These are phyloP conservation scores for Chondrus crispus DNA, from an alignment of 23 red algal genomes.

Conservation along the genomic window DNA sequence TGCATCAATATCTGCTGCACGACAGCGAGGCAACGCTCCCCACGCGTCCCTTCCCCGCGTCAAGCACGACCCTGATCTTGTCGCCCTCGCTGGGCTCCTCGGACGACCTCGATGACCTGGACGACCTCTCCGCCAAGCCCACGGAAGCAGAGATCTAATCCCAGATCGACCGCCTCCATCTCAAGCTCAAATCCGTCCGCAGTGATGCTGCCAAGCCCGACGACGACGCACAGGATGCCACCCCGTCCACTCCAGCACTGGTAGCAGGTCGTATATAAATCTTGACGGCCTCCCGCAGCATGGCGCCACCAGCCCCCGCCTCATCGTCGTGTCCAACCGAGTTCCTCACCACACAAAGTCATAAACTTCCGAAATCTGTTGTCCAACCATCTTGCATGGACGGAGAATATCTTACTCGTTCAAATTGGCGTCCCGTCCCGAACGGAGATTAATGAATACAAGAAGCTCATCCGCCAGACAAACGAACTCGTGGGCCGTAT, in stretches of 20 bases:
- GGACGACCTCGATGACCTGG: constrained; percentile 37
- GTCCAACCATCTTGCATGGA: constrained; percentile 70
- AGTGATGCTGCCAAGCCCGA: constrained; percentile 39
- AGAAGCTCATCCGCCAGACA: constrained; percentile 66
- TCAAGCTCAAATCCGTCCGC: constrained; percentile 62
- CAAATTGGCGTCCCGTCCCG: constrained; percentile 80
- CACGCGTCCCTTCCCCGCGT: no score
- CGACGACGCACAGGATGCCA: not conserved
- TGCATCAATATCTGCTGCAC: no score
- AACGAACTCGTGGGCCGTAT: constrained; percentile 94
- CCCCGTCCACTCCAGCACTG: constrained; percentile 1
- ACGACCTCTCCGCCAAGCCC: constrained; percentile 27
- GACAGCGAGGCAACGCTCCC: no score
- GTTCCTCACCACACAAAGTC: constrained; percentile 86
- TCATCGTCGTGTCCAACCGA: constrained; percentile 95
- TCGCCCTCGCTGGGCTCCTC: no score
- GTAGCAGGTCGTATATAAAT: constrained; percentile 49
- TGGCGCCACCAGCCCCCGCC: not conserved
- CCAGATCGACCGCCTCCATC: constrained; percentile 76
- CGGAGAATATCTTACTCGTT: constrained; percentile 75
- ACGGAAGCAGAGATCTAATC: constrained; percentile 79
- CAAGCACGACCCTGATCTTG: no score
- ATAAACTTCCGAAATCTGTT: constrained; percentile 88
- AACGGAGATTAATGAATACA: constrained; percentile 83
- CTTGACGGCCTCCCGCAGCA: not conserved